A percentile compares a stretch with the other conserved stretches of the same genome.
Conservation (phyloP, 805 yeast species). For the Candida schatavii region DNA sequence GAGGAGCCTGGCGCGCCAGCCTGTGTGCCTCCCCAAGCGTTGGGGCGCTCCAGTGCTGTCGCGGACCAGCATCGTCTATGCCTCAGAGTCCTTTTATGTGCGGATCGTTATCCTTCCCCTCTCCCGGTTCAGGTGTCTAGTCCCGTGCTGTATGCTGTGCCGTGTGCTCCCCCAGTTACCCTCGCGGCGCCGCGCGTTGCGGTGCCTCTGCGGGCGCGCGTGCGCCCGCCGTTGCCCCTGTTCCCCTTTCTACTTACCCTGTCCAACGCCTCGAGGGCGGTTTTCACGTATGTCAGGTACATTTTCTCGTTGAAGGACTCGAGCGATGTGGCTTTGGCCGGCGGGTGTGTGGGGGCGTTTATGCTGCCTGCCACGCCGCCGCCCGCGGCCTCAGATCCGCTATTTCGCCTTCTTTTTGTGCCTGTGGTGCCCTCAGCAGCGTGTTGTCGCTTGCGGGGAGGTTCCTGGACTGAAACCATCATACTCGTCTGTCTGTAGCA, state of each 20-base stretch:
- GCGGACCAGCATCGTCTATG: background rate
- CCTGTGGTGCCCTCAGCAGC: slow-evolving; percentile 10
- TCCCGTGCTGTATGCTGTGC: too few species aligned
- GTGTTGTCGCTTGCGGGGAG: slow-evolving; percentile 30
- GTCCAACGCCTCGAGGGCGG: slow-evolving; percentile 70
- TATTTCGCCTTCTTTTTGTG: slow-evolving; percentile 14
- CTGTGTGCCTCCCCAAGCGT: too few species aligned
- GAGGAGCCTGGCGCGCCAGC: background rate
- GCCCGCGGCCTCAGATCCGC: slow-evolving; percentile 17
- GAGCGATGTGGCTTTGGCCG: background rate
- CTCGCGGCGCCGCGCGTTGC: too few species aligned
- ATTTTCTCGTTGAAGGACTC: slow-evolving; percentile 34
- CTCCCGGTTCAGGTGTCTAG: background rate
- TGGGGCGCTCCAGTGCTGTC: too few species aligned
- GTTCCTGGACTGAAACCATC: slow-evolving; percentile 40
- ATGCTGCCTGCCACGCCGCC: slow-evolving; percentile 7
- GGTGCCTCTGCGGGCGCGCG: too few species aligned
- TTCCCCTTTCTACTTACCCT: slow-evolving; percentile 33
- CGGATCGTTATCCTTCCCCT: too few species aligned
- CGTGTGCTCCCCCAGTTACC: too few species aligned
- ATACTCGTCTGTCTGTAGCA: too few species aligned
- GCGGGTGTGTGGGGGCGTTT: background rate
- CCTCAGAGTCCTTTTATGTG: background rate
- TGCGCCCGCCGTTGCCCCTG: background rate
- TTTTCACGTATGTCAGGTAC: slow-evolving; percentile 49